phyloP scores from a whole-genome alignment of 371 early-diverging fungal species.

The Mucor indicus region DNA sequence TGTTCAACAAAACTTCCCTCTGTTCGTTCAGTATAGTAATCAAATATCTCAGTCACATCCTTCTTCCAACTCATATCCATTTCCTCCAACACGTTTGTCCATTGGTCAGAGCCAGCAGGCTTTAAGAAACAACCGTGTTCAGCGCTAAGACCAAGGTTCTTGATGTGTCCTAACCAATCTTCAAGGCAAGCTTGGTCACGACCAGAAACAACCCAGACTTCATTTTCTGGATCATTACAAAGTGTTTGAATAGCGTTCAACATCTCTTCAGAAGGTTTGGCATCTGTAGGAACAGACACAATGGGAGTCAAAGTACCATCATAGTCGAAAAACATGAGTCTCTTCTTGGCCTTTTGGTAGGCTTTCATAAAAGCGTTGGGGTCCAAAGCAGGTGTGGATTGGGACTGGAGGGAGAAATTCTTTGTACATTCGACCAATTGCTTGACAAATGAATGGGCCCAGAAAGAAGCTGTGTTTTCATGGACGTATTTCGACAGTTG shows the following conservation, averaged over 20 bases:
- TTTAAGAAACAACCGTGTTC: conserved; percentile 81
- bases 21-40: conserved; percentile 90
- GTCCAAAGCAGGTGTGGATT: conserved; percentile 70
- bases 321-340: conserved; percentile 83
- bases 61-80: conserved; percentile 88
- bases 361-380: conserved; percentile 23
- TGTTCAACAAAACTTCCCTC: conserved; percentile 84
- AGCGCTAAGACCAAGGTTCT: conserved; percentile 75
- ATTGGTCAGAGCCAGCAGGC: conserved; percentile 71
- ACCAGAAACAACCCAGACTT: conserved; percentile 91
- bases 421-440: conserved; percentile 34
- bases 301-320: conserved; percentile 88
- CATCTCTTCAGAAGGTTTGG: conserved; percentile 67
- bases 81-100: conserved; percentile 80
- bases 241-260: conserved; percentile 59
- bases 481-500: conserved; percentile 82
- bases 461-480: conserved; percentile 84
- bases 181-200: conserved; percentile 82
- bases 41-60: conserved; percentile 85
- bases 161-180: conserved; percentile 78
- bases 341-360: conserved; percentile 56
- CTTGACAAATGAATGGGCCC: conserved; percentile 83
- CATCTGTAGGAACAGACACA: conserved; percentile 69
- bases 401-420: conserved; percentile 37
- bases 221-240: conserved; percentile 72